Conservation (phyloP, 352 stramenopile species). For the Globisporangium lucens region DNA sequence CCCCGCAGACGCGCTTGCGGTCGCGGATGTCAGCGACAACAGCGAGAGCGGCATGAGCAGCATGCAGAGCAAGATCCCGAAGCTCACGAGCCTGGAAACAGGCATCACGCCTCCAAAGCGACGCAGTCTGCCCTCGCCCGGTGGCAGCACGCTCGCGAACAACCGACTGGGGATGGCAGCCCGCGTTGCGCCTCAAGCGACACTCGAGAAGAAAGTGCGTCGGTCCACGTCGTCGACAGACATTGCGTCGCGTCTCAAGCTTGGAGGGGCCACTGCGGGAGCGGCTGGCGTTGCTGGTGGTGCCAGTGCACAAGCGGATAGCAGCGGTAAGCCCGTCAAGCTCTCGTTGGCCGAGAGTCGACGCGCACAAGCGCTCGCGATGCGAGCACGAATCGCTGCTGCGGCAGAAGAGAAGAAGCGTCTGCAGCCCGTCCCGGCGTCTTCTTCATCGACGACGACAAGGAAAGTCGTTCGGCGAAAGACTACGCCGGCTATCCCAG, state of each 20-base stretch:
- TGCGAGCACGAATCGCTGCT: constrained; percentile 30
- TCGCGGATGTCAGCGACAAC: not conserved
- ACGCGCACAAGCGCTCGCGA: constrained; percentile 29
- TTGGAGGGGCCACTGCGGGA: not conserved
- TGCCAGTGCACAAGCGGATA: constrained; percentile 8
- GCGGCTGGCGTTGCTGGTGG: not conserved
- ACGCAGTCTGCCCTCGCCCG: constrained; percentile 16
- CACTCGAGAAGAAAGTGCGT: constrained; percentile 15
- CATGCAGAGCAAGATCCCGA: constrained; percentile 12
- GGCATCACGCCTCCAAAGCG: constrained; percentile 25
- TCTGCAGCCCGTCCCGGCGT: constrained; percentile 11
- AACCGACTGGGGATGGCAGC: constrained; percentile 44
- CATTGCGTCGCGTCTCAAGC: constrained; percentile 11
- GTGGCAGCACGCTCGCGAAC: constrained; percentile 16
- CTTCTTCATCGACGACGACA: constrained; percentile 3
- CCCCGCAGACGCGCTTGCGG: not conserved
- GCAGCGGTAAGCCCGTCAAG: constrained; percentile 21
- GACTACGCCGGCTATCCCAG: constrained; percentile 23
- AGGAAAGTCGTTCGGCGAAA: constrained; percentile 8
- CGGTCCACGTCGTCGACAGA: constrained; percentile 14
- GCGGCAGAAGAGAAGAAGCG: constrained; percentile 29
- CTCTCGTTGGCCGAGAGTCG: constrained; percentile 30
- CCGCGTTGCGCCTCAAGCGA: constrained; percentile 20
- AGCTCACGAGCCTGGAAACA: constrained; percentile 7
- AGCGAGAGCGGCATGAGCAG: not conserved